Evolutionary conservation across 2,329 filamentous ascomycete genomes (phyloP).

Genomic region (Fusarium hostae): DNA sequence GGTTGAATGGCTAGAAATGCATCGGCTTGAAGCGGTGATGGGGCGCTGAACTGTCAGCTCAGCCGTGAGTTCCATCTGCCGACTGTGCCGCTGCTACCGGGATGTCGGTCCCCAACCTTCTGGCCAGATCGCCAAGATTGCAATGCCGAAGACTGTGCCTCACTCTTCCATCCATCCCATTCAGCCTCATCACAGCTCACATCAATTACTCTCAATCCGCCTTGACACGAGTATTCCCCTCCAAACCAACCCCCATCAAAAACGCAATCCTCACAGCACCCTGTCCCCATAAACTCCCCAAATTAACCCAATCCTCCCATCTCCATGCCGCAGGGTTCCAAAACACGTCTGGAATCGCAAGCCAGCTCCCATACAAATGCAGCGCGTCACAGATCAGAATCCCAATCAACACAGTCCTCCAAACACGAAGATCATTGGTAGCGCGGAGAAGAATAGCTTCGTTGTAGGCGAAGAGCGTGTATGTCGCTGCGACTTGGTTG

Average conservation of each 20-base stretch:
- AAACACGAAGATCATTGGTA: conserved; percentile 22
- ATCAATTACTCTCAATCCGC: background rate
- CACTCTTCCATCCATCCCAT: background rate
- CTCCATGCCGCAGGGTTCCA: conserved; percentile 25
- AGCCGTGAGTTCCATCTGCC: background rate
- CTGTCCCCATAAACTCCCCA: conserved; percentile 34
- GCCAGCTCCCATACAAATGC: conserved; percentile 29
- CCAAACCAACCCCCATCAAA: conserved; percentile 19
- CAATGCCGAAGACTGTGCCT: background rate
- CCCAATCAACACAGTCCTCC: conserved; percentile 10
- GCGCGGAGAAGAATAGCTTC: conserved; percentile 23
- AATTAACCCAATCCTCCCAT: conserved; percentile 33
- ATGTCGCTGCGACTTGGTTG: conserved; percentile 30
- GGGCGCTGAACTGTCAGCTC: background rate
- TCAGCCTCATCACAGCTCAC: background rate
- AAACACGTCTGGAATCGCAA: conserved; percentile 17
- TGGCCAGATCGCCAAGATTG: background rate
- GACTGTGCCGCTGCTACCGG: background rate
- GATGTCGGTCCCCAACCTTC: background rate
- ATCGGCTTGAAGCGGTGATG: background rate
- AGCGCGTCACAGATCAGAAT: conserved; percentile 31
- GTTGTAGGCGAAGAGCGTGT: conserved; percentile 34
- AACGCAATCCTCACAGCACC: conserved; percentile 27
- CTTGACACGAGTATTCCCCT: background rate
- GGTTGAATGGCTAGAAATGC: too few species aligned